Evolutionary conservation across 768 basidiomycete species (phyloP).

Genomic region (Pleurotus platypus): DNA sequence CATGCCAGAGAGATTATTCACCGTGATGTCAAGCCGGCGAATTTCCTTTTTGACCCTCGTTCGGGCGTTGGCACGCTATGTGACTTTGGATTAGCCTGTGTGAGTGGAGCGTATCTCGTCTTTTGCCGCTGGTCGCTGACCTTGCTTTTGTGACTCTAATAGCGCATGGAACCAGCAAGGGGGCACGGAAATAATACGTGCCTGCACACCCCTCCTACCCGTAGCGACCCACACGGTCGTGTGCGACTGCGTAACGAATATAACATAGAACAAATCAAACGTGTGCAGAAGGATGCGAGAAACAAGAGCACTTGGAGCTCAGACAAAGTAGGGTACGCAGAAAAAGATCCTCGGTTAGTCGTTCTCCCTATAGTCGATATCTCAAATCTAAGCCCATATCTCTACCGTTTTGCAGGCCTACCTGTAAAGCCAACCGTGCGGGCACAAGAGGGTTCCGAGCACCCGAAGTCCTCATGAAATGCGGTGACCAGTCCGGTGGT

Average conservation of each 20-base stretch:
- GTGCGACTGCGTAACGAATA: slow-evolving; percentile 39
- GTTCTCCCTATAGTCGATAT: neutral
- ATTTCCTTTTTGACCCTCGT: slow-evolving; percentile 89
- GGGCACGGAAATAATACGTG: slow-evolving; percentile 53
- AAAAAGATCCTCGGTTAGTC: slow-evolving; percentile 67
- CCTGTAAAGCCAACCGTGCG: slow-evolving; percentile 91
- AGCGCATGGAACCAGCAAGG: slow-evolving; percentile 52
- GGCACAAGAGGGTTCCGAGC: slow-evolving; percentile 97
- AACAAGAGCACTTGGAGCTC: slow-evolving; percentile 46
- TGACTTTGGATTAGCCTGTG: slow-evolving; percentile 95
- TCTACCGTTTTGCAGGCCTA: slow-evolving; percentile 43
- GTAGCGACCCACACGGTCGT: slow-evolving; percentile 66
- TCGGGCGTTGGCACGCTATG: slow-evolving; percentile 83
- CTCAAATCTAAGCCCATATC: too few species aligned
- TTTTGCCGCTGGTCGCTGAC: neutral
- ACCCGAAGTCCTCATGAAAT: slow-evolving; percentile 94
- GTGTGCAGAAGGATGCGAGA: slow-evolving; percentile 59
- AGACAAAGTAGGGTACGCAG: slow-evolving; percentile 75
- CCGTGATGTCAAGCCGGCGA: slow-evolving; percentile 97
- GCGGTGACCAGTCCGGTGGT: slow-evolving; percentile 91
- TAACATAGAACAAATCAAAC: slow-evolving; percentile 46
- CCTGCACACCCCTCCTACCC: slow-evolving; percentile 69
- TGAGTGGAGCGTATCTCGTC: slow-evolving; percentile 33
- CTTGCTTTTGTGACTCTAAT: neutral
- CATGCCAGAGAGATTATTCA: slow-evolving; percentile 88